Percentiles rank a stretch among this genome's conserved stretches.
phyloP scores from a whole-genome alignment of 148 eudicot genomes.

The Heliamphora exappendiculata region DNA sequence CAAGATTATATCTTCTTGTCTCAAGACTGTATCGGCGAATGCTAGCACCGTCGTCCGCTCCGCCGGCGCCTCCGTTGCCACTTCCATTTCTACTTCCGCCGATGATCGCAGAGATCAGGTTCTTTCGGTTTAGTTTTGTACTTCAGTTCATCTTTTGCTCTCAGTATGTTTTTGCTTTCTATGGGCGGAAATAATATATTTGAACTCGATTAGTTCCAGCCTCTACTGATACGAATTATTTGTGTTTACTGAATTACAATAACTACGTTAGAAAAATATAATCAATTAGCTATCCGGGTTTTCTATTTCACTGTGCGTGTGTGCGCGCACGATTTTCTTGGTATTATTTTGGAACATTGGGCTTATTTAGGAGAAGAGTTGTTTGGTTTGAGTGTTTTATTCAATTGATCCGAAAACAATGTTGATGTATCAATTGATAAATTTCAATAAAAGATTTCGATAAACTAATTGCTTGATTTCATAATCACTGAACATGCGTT shows the following conservation, averaged over 20 bases:
- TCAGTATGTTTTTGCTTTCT: neutral
- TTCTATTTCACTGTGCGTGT: neutral
- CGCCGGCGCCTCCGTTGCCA: constrained; percentile 29
- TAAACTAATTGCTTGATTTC: too few species aligned
- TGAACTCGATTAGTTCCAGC: neutral
- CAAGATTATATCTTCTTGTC: constrained; percentile 31
- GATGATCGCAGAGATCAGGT: constrained; percentile 38
- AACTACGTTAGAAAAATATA: neutral
- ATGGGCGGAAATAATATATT: neutral
- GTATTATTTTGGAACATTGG: neutral
- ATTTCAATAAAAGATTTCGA: too few species aligned
- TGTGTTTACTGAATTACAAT: neutral
- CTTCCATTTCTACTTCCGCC: constrained; percentile 22
- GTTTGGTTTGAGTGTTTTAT: neutral
- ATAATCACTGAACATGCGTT: too few species aligned
- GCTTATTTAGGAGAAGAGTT: neutral
- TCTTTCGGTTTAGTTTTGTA: neutral
- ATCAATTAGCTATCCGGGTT: neutral
- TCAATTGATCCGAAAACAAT: neutral
- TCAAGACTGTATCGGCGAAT: constrained; percentile 30
- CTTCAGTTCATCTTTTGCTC: too few species aligned
- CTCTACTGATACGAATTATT: neutral
- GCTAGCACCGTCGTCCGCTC: constrained; percentile 30
- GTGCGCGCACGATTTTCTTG: neutral
- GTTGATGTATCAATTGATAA: too few species aligned